phyloP scores from a whole-genome alignment of 306 rosid genomes.

The Urtica urens region DNA sequence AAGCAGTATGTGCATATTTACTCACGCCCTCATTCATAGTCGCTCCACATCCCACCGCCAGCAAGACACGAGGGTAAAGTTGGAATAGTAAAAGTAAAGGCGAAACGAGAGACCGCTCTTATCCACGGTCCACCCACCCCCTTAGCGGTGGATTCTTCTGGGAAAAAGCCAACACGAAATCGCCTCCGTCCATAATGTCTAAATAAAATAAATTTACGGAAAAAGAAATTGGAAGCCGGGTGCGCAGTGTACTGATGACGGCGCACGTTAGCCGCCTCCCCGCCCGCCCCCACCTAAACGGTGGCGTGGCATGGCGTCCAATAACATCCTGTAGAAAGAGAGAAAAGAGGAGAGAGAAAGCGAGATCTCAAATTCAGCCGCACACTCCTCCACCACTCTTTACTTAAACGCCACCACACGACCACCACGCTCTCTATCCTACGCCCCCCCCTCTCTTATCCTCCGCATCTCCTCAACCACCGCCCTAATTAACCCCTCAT shows the following conservation, averaged over 20 bases:
- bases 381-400: constrained; percentile 30
- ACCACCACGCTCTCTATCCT: constrained; percentile 34
- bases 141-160: no score
- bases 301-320: neutral
- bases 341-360: neutral
- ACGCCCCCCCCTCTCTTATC: constrained; percentile 18
- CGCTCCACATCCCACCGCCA: no score
- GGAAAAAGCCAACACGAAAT: no score
- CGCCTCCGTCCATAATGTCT: no score
- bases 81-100: no score
- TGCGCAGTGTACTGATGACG: constrained; percentile 21
- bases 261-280: constrained; percentile 40
- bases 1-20: no score
- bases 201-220: no score
- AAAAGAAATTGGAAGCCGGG: no score
- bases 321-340: neutral
- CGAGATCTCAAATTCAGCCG: constrained; percentile 1
- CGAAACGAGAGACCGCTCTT: no score
- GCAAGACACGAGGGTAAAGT: no score
- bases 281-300: constrained; percentile 15
- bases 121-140: no score
- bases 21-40: no score
- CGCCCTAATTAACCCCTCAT: constrained; percentile 11
- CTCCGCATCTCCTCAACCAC: constrained; percentile 18
- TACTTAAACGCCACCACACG: constrained; percentile 36